These are phyloP conservation scores for Yamadazyma friedrichii DNA, from an alignment of 1,139 yeast species.

Conservation along the genomic window DNA sequence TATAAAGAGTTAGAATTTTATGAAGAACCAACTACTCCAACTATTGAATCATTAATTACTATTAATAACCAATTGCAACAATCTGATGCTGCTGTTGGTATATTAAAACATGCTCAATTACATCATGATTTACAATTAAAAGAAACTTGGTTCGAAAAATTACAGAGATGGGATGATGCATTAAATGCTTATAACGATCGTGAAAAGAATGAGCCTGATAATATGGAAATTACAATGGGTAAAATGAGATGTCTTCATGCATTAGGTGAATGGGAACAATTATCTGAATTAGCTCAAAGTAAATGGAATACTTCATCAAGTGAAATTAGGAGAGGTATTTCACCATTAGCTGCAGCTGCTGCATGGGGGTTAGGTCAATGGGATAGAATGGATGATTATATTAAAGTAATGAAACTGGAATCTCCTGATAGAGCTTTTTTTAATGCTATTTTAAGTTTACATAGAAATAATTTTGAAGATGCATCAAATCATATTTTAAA, in stretches of 20 bases:
- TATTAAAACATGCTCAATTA: slow-evolving; percentile 90
- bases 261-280: slow-evolving; percentile 94
- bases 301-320: slow-evolving; percentile 77
- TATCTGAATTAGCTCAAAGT: slow-evolving; percentile 80
- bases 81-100: slow-evolving; percentile 97
- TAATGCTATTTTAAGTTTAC: slow-evolving; percentile 83
- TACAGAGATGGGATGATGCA: slow-evolving; percentile 99
- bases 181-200: slow-evolving; percentile 81
- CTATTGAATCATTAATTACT: slow-evolving; percentile 87
- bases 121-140: slow-evolving; percentile 90
- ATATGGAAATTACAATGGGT: slow-evolving; percentile 88
- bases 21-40: slow-evolving; percentile 88
- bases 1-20: slow-evolving; percentile 94
- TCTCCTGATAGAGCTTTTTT: slow-evolving; percentile 95
- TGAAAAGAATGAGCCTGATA: slow-evolving; percentile 54
- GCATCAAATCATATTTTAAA: slow-evolving; percentile 76
- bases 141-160: slow-evolving; percentile 96
- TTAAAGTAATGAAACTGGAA: slow-evolving; percentile 83
- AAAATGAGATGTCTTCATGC: slow-evolving; percentile 98
- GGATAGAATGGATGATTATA: slow-evolving; percentile 94
- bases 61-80: slow-evolving; percentile 95
- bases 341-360: slow-evolving; percentile 98
- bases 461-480: slow-evolving; percentile 80
- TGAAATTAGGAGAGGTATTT: slow-evolving; percentile 80
- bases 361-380: slow-evolving; percentile 99